Conservation (phyloP, 345 rosid genomes). For the Eucalyptus regnans region DNA sequence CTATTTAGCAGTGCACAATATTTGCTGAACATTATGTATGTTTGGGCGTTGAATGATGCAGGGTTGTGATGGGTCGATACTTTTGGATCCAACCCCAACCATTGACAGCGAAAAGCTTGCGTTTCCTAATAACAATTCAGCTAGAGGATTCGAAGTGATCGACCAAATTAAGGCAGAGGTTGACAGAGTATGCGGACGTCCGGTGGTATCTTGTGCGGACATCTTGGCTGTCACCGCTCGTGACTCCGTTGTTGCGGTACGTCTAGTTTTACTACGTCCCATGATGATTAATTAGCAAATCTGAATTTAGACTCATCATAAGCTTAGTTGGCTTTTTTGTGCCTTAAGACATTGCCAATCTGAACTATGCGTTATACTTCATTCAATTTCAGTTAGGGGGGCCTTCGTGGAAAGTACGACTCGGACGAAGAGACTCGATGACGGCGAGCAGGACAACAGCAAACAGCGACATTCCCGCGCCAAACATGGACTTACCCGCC, state of each 20-base stretch:
- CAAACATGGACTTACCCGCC: slow-evolving; percentile 12
- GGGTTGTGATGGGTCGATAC: slow-evolving; percentile 74
- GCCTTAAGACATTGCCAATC: background rate
- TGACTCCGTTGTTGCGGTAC: slow-evolving; percentile 39
- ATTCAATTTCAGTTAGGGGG: slow-evolving; percentile 23
- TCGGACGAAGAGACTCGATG: slow-evolving; percentile 35
- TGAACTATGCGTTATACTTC: background rate
- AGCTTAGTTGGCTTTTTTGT: background rate
- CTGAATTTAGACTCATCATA: background rate
- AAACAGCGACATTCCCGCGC: slow-evolving; percentile 12
- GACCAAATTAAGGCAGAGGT: slow-evolving; percentile 41
- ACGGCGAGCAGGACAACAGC: slow-evolving; percentile 10
- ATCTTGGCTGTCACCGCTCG: slow-evolving; percentile 47
- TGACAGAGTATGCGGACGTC: slow-evolving; percentile 30
- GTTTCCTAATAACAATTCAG: slow-evolving; percentile 15
- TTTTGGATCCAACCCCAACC: slow-evolving; percentile 36
- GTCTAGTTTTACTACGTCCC: background rate
- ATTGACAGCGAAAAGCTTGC: slow-evolving; percentile 46
- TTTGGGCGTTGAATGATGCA: background rate
- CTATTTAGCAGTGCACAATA: background rate
- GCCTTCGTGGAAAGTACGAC: slow-evolving; percentile 20
- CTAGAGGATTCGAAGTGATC: slow-evolving; percentile 48
- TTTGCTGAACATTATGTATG: background rate
- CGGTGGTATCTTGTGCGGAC: slow-evolving; percentile 58
- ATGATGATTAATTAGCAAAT: background rate